Percentiles rank a stretch among this genome's conserved stretches.
phyloP scores from a whole-genome alignment of 2,329 filamentous ascomycete genomes.

The Cytospora schulzeri region DNA sequence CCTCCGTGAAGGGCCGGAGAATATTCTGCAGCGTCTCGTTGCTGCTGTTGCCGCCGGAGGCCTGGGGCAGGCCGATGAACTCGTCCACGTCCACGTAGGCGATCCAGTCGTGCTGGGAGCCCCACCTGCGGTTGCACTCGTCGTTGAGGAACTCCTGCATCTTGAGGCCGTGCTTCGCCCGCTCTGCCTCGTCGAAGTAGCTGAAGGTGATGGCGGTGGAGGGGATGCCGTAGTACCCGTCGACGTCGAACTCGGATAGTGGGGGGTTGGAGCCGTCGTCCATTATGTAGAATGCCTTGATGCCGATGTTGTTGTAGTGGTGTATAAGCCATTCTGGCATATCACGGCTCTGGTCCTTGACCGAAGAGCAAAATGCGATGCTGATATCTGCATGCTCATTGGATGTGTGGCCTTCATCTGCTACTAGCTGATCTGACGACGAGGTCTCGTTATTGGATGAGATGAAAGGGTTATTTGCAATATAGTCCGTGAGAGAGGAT shows the following conservation, averaged over 20 bases:
- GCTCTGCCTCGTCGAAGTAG: conserved; percentile 2
- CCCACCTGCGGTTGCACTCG: conserved; percentile 27
- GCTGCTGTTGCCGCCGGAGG: too few species aligned
- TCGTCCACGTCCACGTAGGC: conserved; percentile 39
- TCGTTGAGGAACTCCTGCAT: conserved; percentile 17
- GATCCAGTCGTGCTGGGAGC: conserved; percentile 35
- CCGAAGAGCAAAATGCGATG: conserved; percentile 16
- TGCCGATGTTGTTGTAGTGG: conserved; percentile 29
- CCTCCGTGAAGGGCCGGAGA: conserved; percentile 30
- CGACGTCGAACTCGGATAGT: conserved; percentile 11
- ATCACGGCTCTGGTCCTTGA: conserved; percentile 27
- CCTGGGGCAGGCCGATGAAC: conserved; percentile 35
- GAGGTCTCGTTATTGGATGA: not conserved
- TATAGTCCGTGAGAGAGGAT: not conserved
- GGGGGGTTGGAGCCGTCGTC: conserved; percentile 29
- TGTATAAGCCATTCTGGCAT: conserved; percentile 29
- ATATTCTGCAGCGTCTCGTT: conserved; percentile 33
- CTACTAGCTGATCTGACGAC: too few species aligned
- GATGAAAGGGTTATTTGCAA: not conserved
- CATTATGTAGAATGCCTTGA: conserved; percentile 28
- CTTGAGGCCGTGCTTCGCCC: not conserved
- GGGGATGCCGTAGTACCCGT: conserved; percentile 13
- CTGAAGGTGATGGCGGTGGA: conserved; percentile 7
- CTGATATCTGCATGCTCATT: conserved; percentile 2
- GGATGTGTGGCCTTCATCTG: too few species aligned